These are phyloP conservation scores for Talaromyces amestolkiae DNA, from an alignment of 2,329 filamentous ascomycete species.

Conservation along the genomic window DNA sequence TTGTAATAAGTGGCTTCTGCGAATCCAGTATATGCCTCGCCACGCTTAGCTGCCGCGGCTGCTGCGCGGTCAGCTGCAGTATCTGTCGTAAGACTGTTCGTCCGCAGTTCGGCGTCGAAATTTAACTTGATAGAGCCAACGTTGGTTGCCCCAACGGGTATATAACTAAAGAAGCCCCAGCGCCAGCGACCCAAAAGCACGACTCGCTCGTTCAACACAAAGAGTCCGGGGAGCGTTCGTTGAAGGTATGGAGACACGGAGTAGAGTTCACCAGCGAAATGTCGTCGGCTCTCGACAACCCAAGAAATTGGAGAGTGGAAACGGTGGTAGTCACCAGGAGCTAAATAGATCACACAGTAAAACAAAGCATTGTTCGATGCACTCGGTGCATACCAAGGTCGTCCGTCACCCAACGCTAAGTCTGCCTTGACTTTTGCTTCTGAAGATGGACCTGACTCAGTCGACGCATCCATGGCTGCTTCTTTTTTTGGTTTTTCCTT, in stretches of 20 bases:
- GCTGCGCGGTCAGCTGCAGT: conserved; percentile 86
- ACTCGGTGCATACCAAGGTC: conserved; percentile 68
- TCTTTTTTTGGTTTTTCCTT: conserved; percentile 47
- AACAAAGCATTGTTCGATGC: conserved; percentile 69
- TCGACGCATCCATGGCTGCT: conserved; percentile 71
- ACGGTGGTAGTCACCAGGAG: conserved; percentile 95
- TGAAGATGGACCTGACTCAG: conserved; percentile 63
- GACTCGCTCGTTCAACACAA: conserved; percentile 94
- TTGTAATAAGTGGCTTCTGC: conserved; percentile 83
- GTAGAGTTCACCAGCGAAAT: conserved; percentile 95
- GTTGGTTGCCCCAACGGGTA: conserved; percentile 93
- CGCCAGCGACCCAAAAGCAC: conserved; percentile 92
- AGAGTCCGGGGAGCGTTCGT: conserved; percentile 85
- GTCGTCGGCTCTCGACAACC: conserved; percentile 91
- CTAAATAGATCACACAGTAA: conserved; percentile 93
- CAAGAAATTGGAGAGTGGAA: conserved; percentile 95
- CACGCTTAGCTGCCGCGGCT: conserved; percentile 69
- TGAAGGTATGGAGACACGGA: conserved; percentile 94
- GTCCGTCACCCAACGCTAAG: conserved; percentile 65
- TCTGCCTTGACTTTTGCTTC: conserved; percentile 82
- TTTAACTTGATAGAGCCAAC: conserved; percentile 96
- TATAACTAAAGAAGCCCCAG: conserved; percentile 96
- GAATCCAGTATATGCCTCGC: conserved; percentile 85
- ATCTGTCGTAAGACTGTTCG: conserved; percentile 88
- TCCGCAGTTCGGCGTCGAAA: conserved; percentile 89